Percentiles rank a stretch among this genome's conserved stretches.
These are phyloP conservation scores for Pythium oligandrum DNA, from an alignment of 352 stramenopile genomes.

Conservation along the genomic window DNA sequence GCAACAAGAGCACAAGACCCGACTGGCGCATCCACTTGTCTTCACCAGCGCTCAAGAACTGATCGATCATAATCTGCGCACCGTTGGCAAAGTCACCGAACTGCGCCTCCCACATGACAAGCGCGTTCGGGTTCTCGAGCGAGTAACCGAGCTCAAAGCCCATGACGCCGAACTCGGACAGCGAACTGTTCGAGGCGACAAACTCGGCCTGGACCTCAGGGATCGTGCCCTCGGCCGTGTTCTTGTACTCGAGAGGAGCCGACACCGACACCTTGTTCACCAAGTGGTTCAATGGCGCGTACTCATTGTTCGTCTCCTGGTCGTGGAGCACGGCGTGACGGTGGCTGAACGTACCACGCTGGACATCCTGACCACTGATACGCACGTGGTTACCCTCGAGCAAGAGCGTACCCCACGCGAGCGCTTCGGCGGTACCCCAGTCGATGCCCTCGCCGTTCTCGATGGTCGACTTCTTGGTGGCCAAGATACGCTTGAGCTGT, in stretches of 20 bases:
- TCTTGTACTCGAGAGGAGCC: too few species aligned
- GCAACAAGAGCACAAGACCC: slow-evolving; percentile 76
- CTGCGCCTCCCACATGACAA: slow-evolving; percentile 90
- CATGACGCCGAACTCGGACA: slow-evolving; percentile 87
- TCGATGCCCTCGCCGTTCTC: slow-evolving; percentile 60
- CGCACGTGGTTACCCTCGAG: slow-evolving; percentile 81
- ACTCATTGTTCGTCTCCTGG: slow-evolving; percentile 80
- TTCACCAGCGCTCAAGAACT: slow-evolving; percentile 82
- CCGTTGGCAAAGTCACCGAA: slow-evolving; percentile 90
- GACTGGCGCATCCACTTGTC: slow-evolving; percentile 89
- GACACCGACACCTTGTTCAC: slow-evolving; percentile 14
- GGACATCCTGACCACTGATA: slow-evolving; percentile 84
- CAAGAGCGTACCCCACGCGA: slow-evolving; percentile 85
- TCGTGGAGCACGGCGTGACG: slow-evolving; percentile 84
- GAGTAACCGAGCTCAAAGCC: slow-evolving; percentile 89
- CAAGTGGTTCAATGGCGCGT: slow-evolving; percentile 92
- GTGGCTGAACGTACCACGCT: slow-evolving; percentile 87
- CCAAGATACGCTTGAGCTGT: slow-evolving; percentile 68
- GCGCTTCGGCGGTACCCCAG: slow-evolving; percentile 84
- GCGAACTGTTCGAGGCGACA: slow-evolving; percentile 71
- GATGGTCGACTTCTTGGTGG: slow-evolving; percentile 63
- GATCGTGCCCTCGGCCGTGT: neutral
- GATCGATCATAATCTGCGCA: slow-evolving; percentile 87
- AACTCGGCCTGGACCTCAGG: slow-evolving; percentile 44
- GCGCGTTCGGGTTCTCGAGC: slow-evolving; percentile 67